Evolutionary conservation across 192 early-diverging fungal genomes (phyloP), one percentile per base, ranked within the genome.

Genomic region (Coemansia javaensis): DNA sequence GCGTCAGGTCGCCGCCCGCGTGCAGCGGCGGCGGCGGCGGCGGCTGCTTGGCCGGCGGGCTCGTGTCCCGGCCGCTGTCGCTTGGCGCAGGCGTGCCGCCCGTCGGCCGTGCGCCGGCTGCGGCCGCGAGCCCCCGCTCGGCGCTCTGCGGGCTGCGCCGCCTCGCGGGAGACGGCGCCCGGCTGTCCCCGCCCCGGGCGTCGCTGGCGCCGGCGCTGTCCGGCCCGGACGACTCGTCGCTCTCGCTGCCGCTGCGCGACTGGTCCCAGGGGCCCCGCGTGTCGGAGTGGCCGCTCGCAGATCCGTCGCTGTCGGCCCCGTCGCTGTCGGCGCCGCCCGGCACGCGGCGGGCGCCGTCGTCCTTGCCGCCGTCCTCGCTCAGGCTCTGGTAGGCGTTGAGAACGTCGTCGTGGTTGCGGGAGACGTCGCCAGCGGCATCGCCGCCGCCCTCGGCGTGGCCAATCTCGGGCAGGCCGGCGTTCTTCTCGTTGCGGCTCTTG

Each of bases 381-480:
- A 66, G 45, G 6, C 71, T 67, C 71, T 66, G 71, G 30, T 75
- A 66, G 1, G 55, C 59, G n/a, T 61, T 48, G 14, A 66, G 31
- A 5, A 66, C 54, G 11, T 74, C 59, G 13, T 43, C 56, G 0
- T 57, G 40, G 16, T 68, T 51, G 6, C 56, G 27, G 10, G 72
- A 75, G 30, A 64, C 56, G 23, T 67, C 63, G 27, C 54, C 72
- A 0, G 59, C 72, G 0, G 53, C 72, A 3, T 52, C 49, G 9
- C 56, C 72, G 10, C 42, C 56, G 13, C 42, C 56, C 49, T 66
- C 72, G 7, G 58, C 63, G 15, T 44, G 47, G 7, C 70, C 70
- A 15, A 66, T 74, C 43, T 74, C 70, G 2, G 70, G 70, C 50
- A 66, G 21, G 4, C 54, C 69, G 0, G 57, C 57, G 33, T 62